These are phyloP conservation scores for Circinella umbellata DNA, from an alignment of 371 early-diverging fungal genomes.

Conservation along the genomic window DNA sequence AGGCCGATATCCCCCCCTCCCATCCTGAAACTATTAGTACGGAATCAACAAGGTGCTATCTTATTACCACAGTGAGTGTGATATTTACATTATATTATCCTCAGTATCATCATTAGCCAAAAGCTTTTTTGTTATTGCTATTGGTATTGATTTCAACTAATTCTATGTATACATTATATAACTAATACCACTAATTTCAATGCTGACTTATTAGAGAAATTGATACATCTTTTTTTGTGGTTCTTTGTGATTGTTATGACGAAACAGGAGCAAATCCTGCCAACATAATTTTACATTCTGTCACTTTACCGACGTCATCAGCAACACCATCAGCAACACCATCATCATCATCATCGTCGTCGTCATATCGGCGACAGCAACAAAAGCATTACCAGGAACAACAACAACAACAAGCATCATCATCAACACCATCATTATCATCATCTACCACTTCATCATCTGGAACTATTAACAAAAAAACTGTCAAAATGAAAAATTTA, in stretches of 20 bases:
- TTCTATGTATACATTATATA: background rate
- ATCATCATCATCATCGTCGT: background rate
- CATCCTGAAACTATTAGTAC: conserved; percentile 51
- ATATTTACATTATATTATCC: background rate
- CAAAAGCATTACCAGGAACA: background rate
- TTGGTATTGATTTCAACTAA: no score
- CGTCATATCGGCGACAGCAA: background rate
- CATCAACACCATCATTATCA: background rate
- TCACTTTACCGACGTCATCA: conserved; percentile 7
- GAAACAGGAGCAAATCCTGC: conserved; percentile 25
- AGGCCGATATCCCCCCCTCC: conserved; percentile 76
- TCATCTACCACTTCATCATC: background rate
- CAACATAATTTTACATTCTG: conserved; percentile 35
- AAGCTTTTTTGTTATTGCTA: no score
- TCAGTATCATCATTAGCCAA: conserved; percentile 12
- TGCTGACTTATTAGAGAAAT: conserved; percentile 20
- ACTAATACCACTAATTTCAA: background rate
- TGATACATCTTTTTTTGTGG: conserved; percentile 27
- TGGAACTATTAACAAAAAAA: conserved; percentile 27
- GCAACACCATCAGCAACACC: conserved; percentile 11
- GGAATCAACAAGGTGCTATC: conserved; percentile 21
- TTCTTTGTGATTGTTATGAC: conserved; percentile 29
- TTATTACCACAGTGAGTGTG: conserved; percentile 17
- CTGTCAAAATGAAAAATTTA: conserved; percentile 56
- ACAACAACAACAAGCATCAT: conserved; percentile 5